Evolutionary conservation across 306 rosid species (phyloP), one percentile per base, ranked within the genome.

Genomic region (Vicia sativa): DNA sequence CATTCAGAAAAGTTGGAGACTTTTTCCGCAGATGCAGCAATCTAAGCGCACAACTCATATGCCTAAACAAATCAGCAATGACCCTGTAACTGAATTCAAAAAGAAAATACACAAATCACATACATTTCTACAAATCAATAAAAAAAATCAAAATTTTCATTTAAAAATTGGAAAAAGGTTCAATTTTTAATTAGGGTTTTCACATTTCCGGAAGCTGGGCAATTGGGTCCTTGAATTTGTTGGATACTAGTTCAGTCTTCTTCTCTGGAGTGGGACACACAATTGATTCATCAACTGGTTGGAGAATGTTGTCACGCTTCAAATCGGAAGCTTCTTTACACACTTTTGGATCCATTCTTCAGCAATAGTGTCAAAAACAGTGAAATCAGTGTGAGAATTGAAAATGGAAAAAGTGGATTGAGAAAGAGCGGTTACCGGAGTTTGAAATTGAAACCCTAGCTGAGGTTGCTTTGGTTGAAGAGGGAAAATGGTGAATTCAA

Each of bases 231-330:
- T 59, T 78, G 21, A 42, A 31, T 54, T 76, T 81, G 66, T 45
- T 12, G 29, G 62, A 59, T 11, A 67, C 78, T 29, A 73, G 72
- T 21, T 78, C 87, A 35, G 48, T 59, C 2, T 63, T 81, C 76
- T 90, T 90, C 73, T 80, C 78, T 2, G 91, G 87, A 11, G 95
- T 90, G 67, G 71, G 82, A 56, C 85, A 81, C 8, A 53, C 81
- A 35, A 80, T 78, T 34, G 78, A 41, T 67, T 70, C 49, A 43
- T 79, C 87, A 69, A 19, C 58, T 9, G 68, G 46, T n/a, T 21
- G 60, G 3, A 69, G 53, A 42, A 65, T 66, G 72, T 53, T 75
- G 67, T 23, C 45, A 9, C 41, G 16, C 6, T 72, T 70, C 10
- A 79, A 59, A 76, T 34, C 46, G 3, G 43, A 67, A 50, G 54